phyloP scores from a whole-genome alignment of 78 protist genomes.

The Anaeramoeba flamelloides region DNA sequence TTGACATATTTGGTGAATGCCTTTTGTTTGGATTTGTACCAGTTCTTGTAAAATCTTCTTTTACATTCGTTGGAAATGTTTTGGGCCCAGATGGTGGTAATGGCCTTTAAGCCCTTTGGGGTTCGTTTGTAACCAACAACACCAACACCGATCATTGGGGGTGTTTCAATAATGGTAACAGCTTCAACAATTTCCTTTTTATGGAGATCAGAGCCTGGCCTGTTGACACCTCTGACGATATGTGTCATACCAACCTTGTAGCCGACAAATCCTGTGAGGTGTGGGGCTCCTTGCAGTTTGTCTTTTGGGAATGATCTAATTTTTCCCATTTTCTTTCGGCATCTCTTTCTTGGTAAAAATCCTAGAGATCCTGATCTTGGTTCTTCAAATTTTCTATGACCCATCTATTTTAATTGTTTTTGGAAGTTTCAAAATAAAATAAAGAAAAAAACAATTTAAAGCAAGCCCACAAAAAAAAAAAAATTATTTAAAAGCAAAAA shows the following conservation, averaged over 20 bases:
- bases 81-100: constrained; percentile 96
- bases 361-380: constrained; percentile 99
- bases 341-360: constrained; percentile 92
- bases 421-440: no score
- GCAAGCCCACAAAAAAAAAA: no score
- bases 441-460: no score
- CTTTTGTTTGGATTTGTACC: constrained; percentile 79
- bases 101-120: constrained; percentile 77
- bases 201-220: constrained; percentile 84
- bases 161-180: constrained; percentile 96
- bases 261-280: constrained; percentile 97
- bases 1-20: constrained; percentile 87
- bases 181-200: constrained; percentile 96
- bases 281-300: constrained; percentile 64
- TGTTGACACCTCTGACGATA: constrained; percentile 92
- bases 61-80: constrained; percentile 56
- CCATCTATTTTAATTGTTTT: no score
- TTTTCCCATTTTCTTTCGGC: constrained; percentile 66
- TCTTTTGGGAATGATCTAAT: constrained; percentile 99
- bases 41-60: constrained; percentile 92
- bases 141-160: constrained; percentile 96
- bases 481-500: no score
- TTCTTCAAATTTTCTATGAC: constrained; percentile 74
- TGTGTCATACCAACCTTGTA: constrained; percentile 99
- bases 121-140: constrained; percentile 95